phyloP scores from a whole-genome alignment of 306 rosid species.

The Ormosia semicastrata region DNA sequence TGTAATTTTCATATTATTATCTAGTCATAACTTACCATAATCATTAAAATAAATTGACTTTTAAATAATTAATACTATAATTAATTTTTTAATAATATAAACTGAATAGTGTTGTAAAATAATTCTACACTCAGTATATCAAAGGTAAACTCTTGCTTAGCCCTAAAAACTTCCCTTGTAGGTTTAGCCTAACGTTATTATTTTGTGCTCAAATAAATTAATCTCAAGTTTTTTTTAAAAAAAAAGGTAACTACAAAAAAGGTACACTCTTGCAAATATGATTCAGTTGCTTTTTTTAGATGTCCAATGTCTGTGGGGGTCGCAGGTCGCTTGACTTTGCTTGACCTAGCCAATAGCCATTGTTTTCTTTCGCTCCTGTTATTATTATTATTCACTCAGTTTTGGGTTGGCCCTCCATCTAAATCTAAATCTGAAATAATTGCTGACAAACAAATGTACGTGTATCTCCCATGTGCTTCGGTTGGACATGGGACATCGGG shows the following conservation, averaged over 20 bases:
- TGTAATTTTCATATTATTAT: neutral
- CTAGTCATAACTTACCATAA: neutral
- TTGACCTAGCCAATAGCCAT: neutral
- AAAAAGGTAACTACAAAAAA: no score
- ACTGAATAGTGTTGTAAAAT: neutral
- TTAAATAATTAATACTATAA: neutral
- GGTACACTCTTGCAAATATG: neutral
- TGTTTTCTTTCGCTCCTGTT: neutral
- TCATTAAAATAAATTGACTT: neutral
- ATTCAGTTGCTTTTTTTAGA: neutral
- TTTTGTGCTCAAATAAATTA: no score
- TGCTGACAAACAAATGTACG: neutral
- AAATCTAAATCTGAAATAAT: neutral
- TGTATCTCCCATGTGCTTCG: neutral
- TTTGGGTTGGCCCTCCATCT: conserved; percentile 21
- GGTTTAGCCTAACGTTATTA: no score
- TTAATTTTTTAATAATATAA: neutral
- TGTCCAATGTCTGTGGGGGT: neutral
- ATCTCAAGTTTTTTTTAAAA: no score
- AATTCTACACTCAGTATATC: no score
- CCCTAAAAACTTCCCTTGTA: no score
- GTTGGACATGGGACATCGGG: neutral
- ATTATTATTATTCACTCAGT: neutral
- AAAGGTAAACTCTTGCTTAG: no score
- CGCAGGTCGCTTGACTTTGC: conserved; percentile 12